Conservation (phyloP, 371 early-diverging fungal genomes). For the Rhizopus microsporus region DNA sequence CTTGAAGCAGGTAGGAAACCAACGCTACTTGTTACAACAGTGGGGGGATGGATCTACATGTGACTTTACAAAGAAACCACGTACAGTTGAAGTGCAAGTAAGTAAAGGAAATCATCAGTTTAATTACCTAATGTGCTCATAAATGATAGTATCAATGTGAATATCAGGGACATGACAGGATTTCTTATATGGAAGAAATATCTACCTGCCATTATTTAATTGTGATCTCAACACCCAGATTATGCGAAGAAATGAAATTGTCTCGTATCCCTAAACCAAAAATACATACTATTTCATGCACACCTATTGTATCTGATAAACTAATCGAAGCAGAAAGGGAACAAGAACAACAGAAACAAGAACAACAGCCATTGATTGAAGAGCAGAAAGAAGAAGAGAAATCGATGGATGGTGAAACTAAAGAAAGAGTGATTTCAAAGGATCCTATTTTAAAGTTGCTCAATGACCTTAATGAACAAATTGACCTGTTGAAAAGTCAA, state of each 20-base stretch:
- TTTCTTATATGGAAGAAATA: slow-evolving; percentile 61
- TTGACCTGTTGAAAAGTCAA: slow-evolving; percentile 26
- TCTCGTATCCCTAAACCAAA: slow-evolving; percentile 45
- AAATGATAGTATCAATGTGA: slow-evolving; percentile 67
- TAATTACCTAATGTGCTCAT: not conserved
- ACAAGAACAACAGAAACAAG: slow-evolving; percentile 8
- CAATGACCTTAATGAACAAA: slow-evolving; percentile 32
- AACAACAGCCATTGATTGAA: slow-evolving; percentile 4
- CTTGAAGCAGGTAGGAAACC: slow-evolving; percentile 42
- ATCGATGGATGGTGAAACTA: slow-evolving; percentile 3
- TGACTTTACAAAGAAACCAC: slow-evolving; percentile 68
- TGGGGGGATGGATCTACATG: slow-evolving; percentile 77
- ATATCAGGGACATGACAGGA: slow-evolving; percentile 54
- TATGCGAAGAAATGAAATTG: slow-evolving; percentile 70
- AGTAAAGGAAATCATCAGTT: slow-evolving; percentile 3
- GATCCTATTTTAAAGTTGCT: slow-evolving; percentile 17
- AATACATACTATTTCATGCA: slow-evolving; percentile 60
- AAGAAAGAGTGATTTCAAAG: not conserved
- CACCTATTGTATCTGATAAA: slow-evolving; percentile 61
- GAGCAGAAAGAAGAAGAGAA: slow-evolving; percentile 6
- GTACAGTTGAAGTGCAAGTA: slow-evolving; percentile 73
- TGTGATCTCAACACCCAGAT: slow-evolving; percentile 65
- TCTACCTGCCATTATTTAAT: slow-evolving; percentile 73
- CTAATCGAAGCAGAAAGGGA: slow-evolving; percentile 22
- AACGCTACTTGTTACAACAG: slow-evolving; percentile 62